These are phyloP conservation scores for Ustilago nuda DNA, from an alignment of 1,284 basidiomycete genomes.

Conservation along the genomic window DNA sequence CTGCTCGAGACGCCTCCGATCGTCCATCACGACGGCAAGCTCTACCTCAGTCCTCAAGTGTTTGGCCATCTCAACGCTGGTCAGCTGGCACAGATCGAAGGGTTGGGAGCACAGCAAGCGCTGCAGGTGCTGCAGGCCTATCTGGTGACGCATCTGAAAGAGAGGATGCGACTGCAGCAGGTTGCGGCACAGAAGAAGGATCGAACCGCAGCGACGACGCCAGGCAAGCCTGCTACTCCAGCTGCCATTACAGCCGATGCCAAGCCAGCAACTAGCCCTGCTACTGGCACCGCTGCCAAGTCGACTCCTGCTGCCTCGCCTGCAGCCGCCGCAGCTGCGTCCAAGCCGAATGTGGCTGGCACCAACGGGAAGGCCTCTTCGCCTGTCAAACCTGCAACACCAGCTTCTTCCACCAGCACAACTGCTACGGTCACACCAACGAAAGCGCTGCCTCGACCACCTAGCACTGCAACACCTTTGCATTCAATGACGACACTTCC, in stretches of 20 bases:
- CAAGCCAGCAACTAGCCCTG: conserved; percentile 5
- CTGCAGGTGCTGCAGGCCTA: conserved; percentile 83
- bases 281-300: conserved; percentile 14
- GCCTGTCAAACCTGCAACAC: conserved; percentile 12
- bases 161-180: conserved; percentile 74
- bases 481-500: conserved; percentile 35
- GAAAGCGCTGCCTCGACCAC: conserved; percentile 29
- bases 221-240: background rate
- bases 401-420: background rate
- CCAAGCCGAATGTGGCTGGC: background rate
- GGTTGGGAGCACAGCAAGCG: conserved; percentile 83
- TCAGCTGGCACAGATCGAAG: conserved; percentile 81
- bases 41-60: conserved; percentile 84
- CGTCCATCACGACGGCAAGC: conserved; percentile 83
- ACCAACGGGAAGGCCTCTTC: conserved; percentile 20
- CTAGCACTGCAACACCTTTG: conserved; percentile 24
- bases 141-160: conserved; percentile 86
- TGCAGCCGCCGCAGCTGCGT: background rate
- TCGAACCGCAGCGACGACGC: background rate
- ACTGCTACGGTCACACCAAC: conserved; percentile 10
- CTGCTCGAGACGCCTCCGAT: conserved; percentile 76
- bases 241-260: background rate
- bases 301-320: conserved; percentile 5
- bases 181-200: conserved; percentile 50
- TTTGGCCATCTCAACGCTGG: conserved; percentile 82